phyloP scores from a whole-genome alignment of 306 rosid species.

The Luffa acutangula region DNA sequence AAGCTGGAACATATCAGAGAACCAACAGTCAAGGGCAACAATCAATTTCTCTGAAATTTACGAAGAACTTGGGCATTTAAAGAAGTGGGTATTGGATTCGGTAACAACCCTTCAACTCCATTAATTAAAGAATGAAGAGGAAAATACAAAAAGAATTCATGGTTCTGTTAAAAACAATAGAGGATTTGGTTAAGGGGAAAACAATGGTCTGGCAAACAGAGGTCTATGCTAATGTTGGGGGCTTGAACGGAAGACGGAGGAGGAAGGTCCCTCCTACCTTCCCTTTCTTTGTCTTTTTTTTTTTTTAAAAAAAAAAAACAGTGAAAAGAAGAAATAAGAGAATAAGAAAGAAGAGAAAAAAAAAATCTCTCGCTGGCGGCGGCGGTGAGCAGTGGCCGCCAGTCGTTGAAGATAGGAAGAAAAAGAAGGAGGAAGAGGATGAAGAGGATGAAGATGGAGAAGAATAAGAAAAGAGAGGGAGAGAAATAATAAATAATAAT shows the following conservation, averaged over 20 bases:
- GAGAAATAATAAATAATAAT: too few relatives aligned
- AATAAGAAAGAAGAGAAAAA: too few relatives aligned
- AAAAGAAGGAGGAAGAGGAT: too few relatives aligned
- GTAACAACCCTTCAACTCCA: slow-evolving; percentile 39
- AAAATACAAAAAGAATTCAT: slow-evolving; percentile 5
- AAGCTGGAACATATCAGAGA: not conserved
- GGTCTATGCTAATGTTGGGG: slow-evolving; percentile 23
- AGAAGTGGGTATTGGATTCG: slow-evolving; percentile 43
- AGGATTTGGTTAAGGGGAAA: slow-evolving; percentile 6
- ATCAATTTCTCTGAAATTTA: not conserved
- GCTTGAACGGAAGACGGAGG: slow-evolving; percentile 24
- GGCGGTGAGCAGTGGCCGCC: too few relatives aligned
- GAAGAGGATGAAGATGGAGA: too few relatives aligned
- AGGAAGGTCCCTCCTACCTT: too few relatives aligned
- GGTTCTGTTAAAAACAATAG: slow-evolving; percentile 9
- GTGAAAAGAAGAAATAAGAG: too few relatives aligned
- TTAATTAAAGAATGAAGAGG: slow-evolving; percentile 4
- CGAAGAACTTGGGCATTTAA: slow-evolving; percentile 19
- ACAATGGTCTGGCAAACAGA: slow-evolving; percentile 19
- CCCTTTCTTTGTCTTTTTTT: too few relatives aligned
- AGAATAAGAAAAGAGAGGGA: too few relatives aligned
- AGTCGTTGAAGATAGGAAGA: too few relatives aligned
- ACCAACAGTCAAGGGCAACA: not conserved
- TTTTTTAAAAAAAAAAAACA: too few relatives aligned
- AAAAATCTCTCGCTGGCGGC: too few relatives aligned